phyloP scores from a whole-genome alignment of 192 early-diverging fungal genomes.

The Phycomyces nitens region DNA sequence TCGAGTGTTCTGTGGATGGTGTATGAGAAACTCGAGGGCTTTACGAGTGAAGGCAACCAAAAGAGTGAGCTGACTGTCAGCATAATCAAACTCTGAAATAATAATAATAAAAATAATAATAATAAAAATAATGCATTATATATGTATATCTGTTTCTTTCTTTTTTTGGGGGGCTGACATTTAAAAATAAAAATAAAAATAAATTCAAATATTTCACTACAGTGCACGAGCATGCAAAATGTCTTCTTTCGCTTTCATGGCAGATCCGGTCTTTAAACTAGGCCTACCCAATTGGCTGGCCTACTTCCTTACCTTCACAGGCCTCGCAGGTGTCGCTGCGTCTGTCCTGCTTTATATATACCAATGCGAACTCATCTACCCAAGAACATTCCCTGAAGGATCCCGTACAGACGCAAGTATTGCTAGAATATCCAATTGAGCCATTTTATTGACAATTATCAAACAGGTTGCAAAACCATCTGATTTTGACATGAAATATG shows the following conservation, averaged over 20 bases:
- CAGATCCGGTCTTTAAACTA: slow-evolving; percentile 10
- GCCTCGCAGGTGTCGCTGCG: slow-evolving; percentile 41
- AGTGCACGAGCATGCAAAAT: too few species aligned
- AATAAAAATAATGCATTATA: not conserved
- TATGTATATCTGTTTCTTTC: slow-evolving; percentile 1
- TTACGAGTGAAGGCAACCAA: slow-evolving; percentile 23
- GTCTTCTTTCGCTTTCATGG: not conserved
- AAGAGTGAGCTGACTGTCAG: slow-evolving; percentile 45
- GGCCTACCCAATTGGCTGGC: slow-evolving; percentile 43
- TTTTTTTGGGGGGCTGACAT: not conserved
- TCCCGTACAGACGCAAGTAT: slow-evolving; percentile 44
- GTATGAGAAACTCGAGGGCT: slow-evolving; percentile 40
- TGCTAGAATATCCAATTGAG: not conserved
- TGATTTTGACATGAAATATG: slow-evolving; percentile 60
- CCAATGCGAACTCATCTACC: slow-evolving; percentile 78
- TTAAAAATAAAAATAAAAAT: not conserved
- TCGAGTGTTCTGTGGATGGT: slow-evolving; percentile 43
- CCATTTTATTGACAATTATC: too few species aligned
- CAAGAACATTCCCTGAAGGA: slow-evolving; percentile 56
- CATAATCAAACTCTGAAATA: slow-evolving; percentile 21
- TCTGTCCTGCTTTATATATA: slow-evolving; percentile 60
- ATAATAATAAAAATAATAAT: slow-evolving; percentile 9
- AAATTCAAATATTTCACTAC: too few species aligned
- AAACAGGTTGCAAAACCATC: slow-evolving; percentile 65
- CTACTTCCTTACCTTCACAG: slow-evolving; percentile 43